phyloP scores from a whole-genome alignment of 2,329 filamentous ascomycete genomes.

The Raffaelea ambrosiae region DNA sequence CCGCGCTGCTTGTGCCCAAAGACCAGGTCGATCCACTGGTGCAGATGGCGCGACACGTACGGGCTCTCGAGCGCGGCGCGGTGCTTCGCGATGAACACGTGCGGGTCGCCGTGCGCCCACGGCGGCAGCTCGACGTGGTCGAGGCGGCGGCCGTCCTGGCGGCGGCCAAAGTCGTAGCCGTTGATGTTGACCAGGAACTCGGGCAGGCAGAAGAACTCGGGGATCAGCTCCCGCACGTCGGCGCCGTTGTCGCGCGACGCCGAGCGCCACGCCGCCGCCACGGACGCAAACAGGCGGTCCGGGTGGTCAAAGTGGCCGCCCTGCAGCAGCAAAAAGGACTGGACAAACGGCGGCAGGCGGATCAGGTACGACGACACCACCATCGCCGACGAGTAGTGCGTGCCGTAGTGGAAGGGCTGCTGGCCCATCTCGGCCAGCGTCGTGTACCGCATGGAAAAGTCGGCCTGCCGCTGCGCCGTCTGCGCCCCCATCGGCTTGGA shows the following conservation, averaged over 20 bases:
- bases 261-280: conserved; percentile 84
- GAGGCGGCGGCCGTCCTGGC: conserved; percentile 71
- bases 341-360: conserved; percentile 88
- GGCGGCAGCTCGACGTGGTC: conserved; percentile 84
- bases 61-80: conserved; percentile 92
- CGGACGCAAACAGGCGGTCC: conserved; percentile 88
- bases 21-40: conserved; percentile 92
- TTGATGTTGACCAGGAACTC: conserved; percentile 95
- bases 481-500: conserved; percentile 97
- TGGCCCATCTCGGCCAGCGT: conserved; percentile 89
- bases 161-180: conserved; percentile 82
- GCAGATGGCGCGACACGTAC: conserved; percentile 80
- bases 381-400: conserved; percentile 98
- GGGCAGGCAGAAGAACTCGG: conserved; percentile 94
- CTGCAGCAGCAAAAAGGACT: conserved; percentile 88
- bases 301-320: conserved; percentile 96
- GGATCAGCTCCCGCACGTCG: conserved; percentile 88
- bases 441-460: conserved; percentile 76
- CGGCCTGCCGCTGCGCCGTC: conserved; percentile 62
- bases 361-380: conserved; percentile 96
- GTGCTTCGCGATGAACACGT: conserved; percentile 91
- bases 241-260: conserved; percentile 85
- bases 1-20: conserved; percentile 93
- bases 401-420: conserved; percentile 92
- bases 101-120: conserved; percentile 94